phyloP scores from a whole-genome alignment of 2,329 filamentous ascomycete genomes.

The Ophiosphaerella herpotricha region DNA sequence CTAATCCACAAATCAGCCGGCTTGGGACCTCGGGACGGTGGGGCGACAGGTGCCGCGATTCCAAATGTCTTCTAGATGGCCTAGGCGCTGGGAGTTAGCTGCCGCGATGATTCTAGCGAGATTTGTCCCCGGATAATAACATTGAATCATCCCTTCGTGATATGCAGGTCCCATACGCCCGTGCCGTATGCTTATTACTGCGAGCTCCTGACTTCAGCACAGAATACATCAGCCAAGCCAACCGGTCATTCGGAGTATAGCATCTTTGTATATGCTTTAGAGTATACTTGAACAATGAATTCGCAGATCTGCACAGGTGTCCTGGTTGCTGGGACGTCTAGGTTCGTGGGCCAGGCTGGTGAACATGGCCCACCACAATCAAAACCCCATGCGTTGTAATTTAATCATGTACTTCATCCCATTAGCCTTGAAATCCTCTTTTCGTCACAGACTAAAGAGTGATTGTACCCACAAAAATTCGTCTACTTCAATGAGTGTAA shows the following conservation, averaged over 20 bases:
- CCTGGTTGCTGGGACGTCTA: conserved; percentile 15
- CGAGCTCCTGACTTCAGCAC: not conserved
- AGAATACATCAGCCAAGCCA: not conserved
- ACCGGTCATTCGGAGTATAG: conserved; percentile 2
- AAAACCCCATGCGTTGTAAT: conserved; percentile 12
- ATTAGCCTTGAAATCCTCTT: not conserved
- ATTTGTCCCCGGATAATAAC: conserved; percentile 15
- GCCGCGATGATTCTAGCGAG: conserved; percentile 8
- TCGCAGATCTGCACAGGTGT: not conserved
- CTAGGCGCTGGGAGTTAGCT: conserved; percentile 7
- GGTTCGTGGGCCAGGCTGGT: conserved; percentile 9
- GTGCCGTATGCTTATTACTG: conserved; percentile 2
- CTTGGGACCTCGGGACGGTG: conserved; percentile 23
- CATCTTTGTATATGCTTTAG: not conserved
- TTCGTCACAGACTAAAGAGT: too few relatives aligned
- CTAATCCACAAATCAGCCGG: conserved; percentile 29
- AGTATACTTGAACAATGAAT: not conserved
- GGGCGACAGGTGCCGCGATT: conserved; percentile 3
- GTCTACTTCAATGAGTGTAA: too few relatives aligned
- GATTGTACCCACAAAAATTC: too few relatives aligned
- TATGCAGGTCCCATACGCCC: conserved; percentile 19
- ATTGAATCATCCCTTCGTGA: conserved; percentile 6
- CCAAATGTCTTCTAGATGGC: conserved; percentile 13
- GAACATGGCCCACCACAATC: conserved; percentile 8
- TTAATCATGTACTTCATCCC: conserved; percentile 3